phyloP scores from a whole-genome alignment of 257 asterid genomes.

The Scutellaria baicalensis region DNA sequence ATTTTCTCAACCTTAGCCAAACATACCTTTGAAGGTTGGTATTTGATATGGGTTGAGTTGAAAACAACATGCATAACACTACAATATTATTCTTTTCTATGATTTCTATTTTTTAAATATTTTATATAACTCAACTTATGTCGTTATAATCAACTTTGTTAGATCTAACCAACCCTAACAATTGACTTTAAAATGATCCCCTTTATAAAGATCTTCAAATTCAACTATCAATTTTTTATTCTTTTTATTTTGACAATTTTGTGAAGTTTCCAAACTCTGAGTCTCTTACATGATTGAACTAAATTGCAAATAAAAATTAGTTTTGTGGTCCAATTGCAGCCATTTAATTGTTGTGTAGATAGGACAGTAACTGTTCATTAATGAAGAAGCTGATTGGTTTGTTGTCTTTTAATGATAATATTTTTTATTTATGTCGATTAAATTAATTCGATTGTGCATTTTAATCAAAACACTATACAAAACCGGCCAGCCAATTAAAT shows the following conservation, averaged over 20 bases:
- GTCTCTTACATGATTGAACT: not conserved
- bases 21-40: too few relatives aligned
- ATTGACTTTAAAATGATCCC: slow-evolving; percentile 13
- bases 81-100: not conserved
- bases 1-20: too few relatives aligned
- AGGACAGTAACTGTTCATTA: slow-evolving; percentile 4
- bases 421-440: not conserved
- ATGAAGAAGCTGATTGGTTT: slow-evolving; percentile 3
- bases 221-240: not conserved
- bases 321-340: not conserved
- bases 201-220: not conserved
- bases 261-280: not conserved
- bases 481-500: slow-evolving; percentile 21
- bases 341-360: not conserved
- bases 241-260: not conserved
- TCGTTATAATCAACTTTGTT: slow-evolving; percentile 15
- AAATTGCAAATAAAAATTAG: not conserved
- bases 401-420: not conserved
- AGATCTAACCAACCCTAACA: not conserved
- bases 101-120: not conserved
- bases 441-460: not conserved
- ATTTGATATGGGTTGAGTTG: not conserved
- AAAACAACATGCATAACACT: slow-evolving; percentile 9
- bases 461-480: not conserved
- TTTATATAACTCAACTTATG: not conserved